phyloP scores from a whole-genome alignment of 2,329 filamentous ascomycete genomes.

The Colletotrichum melonis region DNA sequence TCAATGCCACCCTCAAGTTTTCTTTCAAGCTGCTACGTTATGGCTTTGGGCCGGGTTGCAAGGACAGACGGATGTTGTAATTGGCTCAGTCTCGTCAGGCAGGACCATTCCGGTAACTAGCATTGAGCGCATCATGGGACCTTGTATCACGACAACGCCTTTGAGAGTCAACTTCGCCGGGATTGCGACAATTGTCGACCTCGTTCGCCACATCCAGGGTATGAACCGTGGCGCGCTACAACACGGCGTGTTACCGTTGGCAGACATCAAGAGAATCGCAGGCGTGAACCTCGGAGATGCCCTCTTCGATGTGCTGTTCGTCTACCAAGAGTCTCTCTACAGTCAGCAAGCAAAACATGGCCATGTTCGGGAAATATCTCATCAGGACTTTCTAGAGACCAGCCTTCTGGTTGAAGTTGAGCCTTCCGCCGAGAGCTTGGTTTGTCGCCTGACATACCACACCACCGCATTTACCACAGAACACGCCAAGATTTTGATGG shows the following conservation, averaged over 20 bases:
- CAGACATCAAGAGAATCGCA: conserved; percentile 74
- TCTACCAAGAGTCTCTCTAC: conserved; percentile 83
- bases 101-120: conserved; percentile 77
- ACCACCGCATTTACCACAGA: conserved; percentile 59
- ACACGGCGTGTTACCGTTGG: conserved; percentile 72
- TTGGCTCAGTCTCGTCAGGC: conserved; percentile 87
- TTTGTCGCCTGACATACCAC: conserved; percentile 61
- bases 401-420: conserved; percentile 81
- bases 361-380: conserved; percentile 65
- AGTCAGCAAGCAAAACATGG: conserved; percentile 40
- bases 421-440: conserved; percentile 60
- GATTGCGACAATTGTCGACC: conserved; percentile 64
- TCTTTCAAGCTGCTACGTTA: conserved; percentile 80
- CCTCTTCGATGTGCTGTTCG: conserved; percentile 83
- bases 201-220: conserved; percentile 73
- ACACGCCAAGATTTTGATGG: conserved; percentile 67
- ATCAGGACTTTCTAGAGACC: conserved; percentile 81
- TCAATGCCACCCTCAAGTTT: conserved; percentile 72
- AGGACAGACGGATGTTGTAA: conserved; percentile 73
- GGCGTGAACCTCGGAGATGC: conserved; percentile 64
- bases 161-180: conserved; percentile 71
- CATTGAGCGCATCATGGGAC: conserved; percentile 81
- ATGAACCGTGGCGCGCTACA: conserved; percentile 74
- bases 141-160: conserved; percentile 82
- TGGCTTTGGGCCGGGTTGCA: conserved; percentile 74